Base-by-base conservation (phyloP, 2,329 filamentous ascomycete genomes). In the Cordyceps javanica region DNA sequence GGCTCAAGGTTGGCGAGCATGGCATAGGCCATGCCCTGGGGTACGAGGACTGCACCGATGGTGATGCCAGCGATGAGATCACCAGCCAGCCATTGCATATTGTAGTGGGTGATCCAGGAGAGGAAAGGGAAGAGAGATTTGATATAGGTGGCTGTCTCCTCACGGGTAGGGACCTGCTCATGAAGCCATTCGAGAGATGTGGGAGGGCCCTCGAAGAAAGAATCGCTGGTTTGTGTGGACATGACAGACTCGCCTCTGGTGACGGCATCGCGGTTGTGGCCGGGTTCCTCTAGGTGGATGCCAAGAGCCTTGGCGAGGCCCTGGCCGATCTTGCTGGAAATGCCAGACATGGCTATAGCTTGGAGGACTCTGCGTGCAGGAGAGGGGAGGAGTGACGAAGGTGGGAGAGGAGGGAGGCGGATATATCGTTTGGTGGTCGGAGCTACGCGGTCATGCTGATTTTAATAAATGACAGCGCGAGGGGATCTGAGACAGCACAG, bases 21-120 rank as follows among this genome's bases (percentile, higher is more conserved):
- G 30, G 93, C 92, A 73, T 97, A 97, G 1, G 93, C 92, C 93
- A 97, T 97, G 61, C 91, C 88, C 70, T 97, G 93, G 6, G 93
- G 93, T n/a, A 97, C 90, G 26, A 97, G 91, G 25, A 84, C 77
- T 36, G 80, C 79, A n/a, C 82, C 81, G 58, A 83, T 79, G 3
- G 82, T 84, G 58, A 73, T 64, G 28, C 74, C 93, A 59, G 94
- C 93, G 58, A 97, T 86, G 48, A 97, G 73, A 74, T 99, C 94
- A 66, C 94, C 94, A 16, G 85, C 71, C 6, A 97, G 73, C 94
- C 94, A 99, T 75, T 91, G 86, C 4, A 86, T 11, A 69, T 99
- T 99, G 76, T 99, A 99, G 64, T 86, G 83, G 11, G 77, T 73
- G 58, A 97, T 93, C 94, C 94, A 99, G n/a, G 83, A 79, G 5